Percentiles rank a stretch among this genome's conserved stretches.
phyloP scores from a whole-genome alignment of 2,329 filamentous ascomycete genomes.

The Epichloe glyceriae region DNA sequence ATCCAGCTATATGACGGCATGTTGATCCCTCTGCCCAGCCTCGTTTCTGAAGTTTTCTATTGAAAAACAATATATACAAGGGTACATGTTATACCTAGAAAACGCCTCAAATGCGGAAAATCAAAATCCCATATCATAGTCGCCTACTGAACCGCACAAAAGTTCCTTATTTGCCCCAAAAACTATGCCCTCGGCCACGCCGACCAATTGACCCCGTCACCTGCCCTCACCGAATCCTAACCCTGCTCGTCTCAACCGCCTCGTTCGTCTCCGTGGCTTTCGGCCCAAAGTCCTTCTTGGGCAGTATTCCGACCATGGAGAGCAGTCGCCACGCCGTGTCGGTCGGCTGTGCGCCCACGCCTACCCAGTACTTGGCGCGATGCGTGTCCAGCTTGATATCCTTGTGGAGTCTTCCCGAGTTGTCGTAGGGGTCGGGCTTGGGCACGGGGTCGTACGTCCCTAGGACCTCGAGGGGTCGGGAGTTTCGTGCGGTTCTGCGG shows the following conservation, averaged over 20 bases:
- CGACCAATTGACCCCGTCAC: neutral
- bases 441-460: slow-evolving; percentile 62
- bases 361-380: slow-evolving; percentile 88
- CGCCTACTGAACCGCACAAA: neutral
- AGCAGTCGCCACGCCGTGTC: slow-evolving; percentile 81
- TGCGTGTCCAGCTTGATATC: slow-evolving; percentile 76
- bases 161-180: too few relatives aligned
- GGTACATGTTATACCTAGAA: neutral
- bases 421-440: slow-evolving; percentile 45
- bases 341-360: slow-evolving; percentile 88
- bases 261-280: slow-evolving; percentile 14
- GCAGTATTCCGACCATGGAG: slow-evolving; percentile 51
- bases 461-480: slow-evolving; percentile 85
- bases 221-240: slow-evolving; percentile 16
- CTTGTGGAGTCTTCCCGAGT: slow-evolving; percentile 63
- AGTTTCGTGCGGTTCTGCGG: slow-evolving; percentile 67
- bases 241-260: slow-evolving; percentile 14
- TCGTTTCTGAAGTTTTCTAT: too few relatives aligned
- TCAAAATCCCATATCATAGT: neutral
- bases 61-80: too few relatives aligned
- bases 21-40: too few relatives aligned
- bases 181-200: neutral
- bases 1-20: too few relatives aligned
- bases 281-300: slow-evolving; percentile 25
- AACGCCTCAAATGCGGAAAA: neutral